Conservation (phyloP, 352 stramenopile genomes). For the Pythium biforme region DNA sequence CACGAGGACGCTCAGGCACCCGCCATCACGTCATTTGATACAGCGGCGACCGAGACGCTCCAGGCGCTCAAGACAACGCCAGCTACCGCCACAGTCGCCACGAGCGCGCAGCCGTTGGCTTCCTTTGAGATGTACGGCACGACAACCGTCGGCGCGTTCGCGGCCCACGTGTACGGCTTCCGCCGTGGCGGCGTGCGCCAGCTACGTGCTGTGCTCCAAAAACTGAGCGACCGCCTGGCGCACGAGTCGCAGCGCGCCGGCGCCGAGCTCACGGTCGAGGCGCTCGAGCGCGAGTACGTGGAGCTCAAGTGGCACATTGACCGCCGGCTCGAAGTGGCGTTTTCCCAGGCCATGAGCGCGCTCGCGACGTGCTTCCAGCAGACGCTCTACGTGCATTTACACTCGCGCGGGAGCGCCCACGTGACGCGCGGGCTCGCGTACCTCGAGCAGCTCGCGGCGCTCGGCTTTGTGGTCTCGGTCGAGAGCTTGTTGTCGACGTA, state of each 20-base stretch:
- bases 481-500: conserved; percentile 86
- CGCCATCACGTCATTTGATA: neutral
- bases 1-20: too few species aligned
- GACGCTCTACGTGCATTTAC: conserved; percentile 76
- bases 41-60: neutral
- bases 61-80: neutral
- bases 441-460: conserved; percentile 50
- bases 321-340: conserved; percentile 78
- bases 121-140: conserved; percentile 59
- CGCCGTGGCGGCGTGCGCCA: conserved; percentile 74
- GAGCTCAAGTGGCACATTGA: conserved; percentile 85
- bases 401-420: conserved; percentile 35
- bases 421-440: conserved; percentile 50
- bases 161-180: conserved; percentile 83
- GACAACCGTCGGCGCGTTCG: conserved; percentile 79
- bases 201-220: conserved; percentile 64
- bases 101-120: neutral
- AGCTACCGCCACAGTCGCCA: too few species aligned
- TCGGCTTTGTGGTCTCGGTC: conserved; percentile 82
- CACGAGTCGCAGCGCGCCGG: conserved; percentile 52
- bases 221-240: conserved; percentile 42
- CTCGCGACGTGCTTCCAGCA: conserved; percentile 86
- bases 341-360: conserved; percentile 77
- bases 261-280: conserved; percentile 74
- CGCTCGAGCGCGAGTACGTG: conserved; percentile 72